Evolutionary conservation across 2,329 filamentous ascomycete genomes (phyloP), one percentile per base, ranked within the genome.

Genomic region (Sporothrix sp.): DNA sequence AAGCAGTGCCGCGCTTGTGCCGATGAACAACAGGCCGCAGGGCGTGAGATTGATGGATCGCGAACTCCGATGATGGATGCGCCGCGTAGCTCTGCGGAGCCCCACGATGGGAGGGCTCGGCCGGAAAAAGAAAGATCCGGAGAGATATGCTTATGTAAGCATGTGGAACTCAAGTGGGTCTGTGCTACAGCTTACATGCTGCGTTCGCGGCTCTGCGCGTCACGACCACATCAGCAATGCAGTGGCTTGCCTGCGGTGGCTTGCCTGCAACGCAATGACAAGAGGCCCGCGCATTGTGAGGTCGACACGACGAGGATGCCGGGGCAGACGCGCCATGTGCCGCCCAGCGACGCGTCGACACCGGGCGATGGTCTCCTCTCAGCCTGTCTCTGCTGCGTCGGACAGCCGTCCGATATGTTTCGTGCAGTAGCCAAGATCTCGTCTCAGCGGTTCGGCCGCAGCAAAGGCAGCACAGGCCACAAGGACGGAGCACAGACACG

Each of bases 51-150:
- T 38, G 45, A 48, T 48, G 45, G 9, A 44, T 10, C 13, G 30
- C 42, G 42, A 44, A n/a, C n/a, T n/a, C n/a, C n/a, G n/a, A 8
- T 10, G n/a, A 18, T 44, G 18, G 13, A 47, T 49, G 47, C 28
- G 33, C 33, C 21, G n/a, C n/a, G 32, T 37, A 32, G 6, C 9
- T n/a, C 21, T 48, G 45, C 45, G 45, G 45, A 39, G 25, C n/a
- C 16, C 43, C 44, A 47, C 32, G 44, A 37, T 35, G 21, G 25
- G 13, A 10, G 11, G n/a, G 8, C 5, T 13, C 16, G 18, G n/a
- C 7, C 49, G 49, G 49, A 51, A 51, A 28, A 51, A 51, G 20
- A 27, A 42, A 33, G 36, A 11, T 28, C 49, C 42, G 28, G 14
- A 18, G 28, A 10, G 44, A 18, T n/a, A 11, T 13, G n/a, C 5